phyloP scores from a whole-genome alignment of 306 rosid genomes.

The Urtica urens region DNA sequence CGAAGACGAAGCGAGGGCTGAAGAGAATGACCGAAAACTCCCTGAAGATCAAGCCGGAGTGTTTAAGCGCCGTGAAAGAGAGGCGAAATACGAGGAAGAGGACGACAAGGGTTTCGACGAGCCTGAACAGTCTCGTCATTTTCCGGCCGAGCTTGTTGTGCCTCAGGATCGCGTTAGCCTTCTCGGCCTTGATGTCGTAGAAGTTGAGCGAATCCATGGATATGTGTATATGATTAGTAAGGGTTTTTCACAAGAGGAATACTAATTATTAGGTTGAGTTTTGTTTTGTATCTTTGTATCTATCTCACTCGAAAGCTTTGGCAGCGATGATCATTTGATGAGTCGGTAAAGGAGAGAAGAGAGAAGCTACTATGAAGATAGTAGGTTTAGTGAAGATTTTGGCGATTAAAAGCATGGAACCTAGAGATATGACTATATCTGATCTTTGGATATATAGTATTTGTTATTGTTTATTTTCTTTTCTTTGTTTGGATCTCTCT shows the following conservation, averaged over 20 bases:
- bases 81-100: slow-evolving; percentile 47
- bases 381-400: slow-evolving; percentile 14
- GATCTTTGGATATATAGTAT: slow-evolving; percentile 12
- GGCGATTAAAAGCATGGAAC: slow-evolving; percentile 35
- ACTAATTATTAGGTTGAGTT: not conserved
- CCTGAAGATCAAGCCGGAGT: slow-evolving; percentile 41
- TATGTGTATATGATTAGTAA: not conserved
- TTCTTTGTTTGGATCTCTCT: not conserved
- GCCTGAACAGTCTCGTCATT: slow-evolving; percentile 37
- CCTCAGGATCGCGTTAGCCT: slow-evolving; percentile 37
- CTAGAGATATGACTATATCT: not conserved
- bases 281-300: not conserved
- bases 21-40: slow-evolving; percentile 32
- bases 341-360: slow-evolving; percentile 17
- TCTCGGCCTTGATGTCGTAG: slow-evolving; percentile 52
- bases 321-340: slow-evolving; percentile 16
- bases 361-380: slow-evolving; percentile 21
- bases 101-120: slow-evolving; percentile 47
- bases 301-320: slow-evolving; percentile 29
- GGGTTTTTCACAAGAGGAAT: slow-evolving; percentile 4
- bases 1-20: slow-evolving; percentile 55
- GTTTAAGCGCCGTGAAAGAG: slow-evolving; percentile 42
- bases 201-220: slow-evolving; percentile 59
- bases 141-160: slow-evolving; percentile 37
- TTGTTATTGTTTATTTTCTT: not conserved